These are phyloP conservation scores for Cryptococcus sp. DNA, from an alignment of 1,284 basidiomycete species.

Conservation along the genomic window DNA sequence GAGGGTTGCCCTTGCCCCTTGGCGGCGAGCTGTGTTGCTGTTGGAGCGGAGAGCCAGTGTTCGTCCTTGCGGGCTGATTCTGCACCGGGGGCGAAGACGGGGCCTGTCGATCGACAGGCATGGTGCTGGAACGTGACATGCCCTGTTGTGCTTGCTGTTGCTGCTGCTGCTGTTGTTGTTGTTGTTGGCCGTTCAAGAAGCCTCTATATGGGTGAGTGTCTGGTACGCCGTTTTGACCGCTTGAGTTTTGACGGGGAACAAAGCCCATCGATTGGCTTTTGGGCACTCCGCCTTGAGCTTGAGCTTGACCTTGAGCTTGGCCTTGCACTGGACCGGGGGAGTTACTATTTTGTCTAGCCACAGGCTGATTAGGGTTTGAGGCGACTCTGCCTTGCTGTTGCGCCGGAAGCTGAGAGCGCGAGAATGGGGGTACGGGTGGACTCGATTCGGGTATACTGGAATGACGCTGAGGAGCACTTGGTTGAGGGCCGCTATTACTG, in stretches of 20 bases:
- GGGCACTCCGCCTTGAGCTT: not conserved
- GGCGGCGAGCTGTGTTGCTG: not conserved
- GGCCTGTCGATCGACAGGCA: conserved; percentile 21
- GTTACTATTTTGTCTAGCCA: conserved; percentile 37
- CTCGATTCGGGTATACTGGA: not conserved
- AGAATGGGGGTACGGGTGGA: conserved; percentile 4
- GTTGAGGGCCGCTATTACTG: not conserved
- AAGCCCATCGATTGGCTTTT: no score
- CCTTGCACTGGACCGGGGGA: conserved; percentile 15
- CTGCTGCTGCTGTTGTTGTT: conserved; percentile 11
- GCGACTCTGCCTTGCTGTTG: conserved; percentile 16
- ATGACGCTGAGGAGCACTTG: not conserved
- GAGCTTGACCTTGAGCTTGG: conserved; percentile 7
- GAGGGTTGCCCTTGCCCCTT: not conserved
- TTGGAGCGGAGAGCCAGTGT: not conserved
- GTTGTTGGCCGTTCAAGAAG: conserved; percentile 17
- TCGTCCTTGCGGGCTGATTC: not conserved
- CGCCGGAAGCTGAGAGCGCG: conserved; percentile 1
- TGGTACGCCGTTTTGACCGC: conserved; percentile 2
- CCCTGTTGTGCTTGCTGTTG: conserved; percentile 1
- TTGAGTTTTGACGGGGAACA: no score
- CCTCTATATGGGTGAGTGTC: conserved; percentile 29
- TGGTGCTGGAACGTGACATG: conserved; percentile 27
- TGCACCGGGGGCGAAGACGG: conserved; percentile 6
- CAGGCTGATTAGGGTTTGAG: conserved; percentile 14